Base-by-base conservation (phyloP, 352 stramenopile species). In the Globisporangium perplexum region DNA sequence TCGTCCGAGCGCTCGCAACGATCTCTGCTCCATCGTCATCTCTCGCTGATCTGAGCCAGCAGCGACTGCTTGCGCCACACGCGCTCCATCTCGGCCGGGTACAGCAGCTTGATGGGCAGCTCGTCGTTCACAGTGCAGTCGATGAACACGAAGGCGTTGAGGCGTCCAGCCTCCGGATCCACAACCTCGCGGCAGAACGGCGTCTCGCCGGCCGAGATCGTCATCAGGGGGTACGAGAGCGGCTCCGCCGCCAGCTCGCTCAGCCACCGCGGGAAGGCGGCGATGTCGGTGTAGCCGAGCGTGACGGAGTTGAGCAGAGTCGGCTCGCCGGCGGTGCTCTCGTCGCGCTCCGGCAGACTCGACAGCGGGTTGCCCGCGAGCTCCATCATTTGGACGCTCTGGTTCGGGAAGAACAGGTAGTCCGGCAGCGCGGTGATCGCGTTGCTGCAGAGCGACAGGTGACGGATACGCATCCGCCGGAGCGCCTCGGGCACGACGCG, bases 391-490 rank as follows among this genome's bases (percentile, higher is more conserved):
- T 56, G 39, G 39, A 56, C 20, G 14, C 26, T 49, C 50, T 56
- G 50, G 28, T 35, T 56, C 1, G 26, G 26, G 8, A 17, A 20
- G 26, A 56, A 41, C 3, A 56, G 41, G 28, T 43, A 49, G 18
- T 38, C 38, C 6, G 50, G 39, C 4, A 49, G 15, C 6, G 3
- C 15, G 6, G 50, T 23, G n/a, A 56, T 56, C n/a, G 50, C 22
- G 39, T 56, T 56, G 20, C 39, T 56, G 28, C 28, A 49, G 39
- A 56, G 50, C 14, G 28, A 56, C n/a, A 56, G 7, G 26, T 56
- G 50, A 14, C 39, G 28, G 4, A 56, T 30, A 1, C 14, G 39
- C 50, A 49, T 49, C 26, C 50, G 50, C 14, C 38, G 18, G 6
- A 49, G n/a, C 17, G 28, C 28, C 7, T 56, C 50, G 7, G 50